These are phyloP conservation scores for Fusarium mundagurra DNA, from an alignment of 2,329 filamentous ascomycete genomes.

Conservation along the genomic window DNA sequence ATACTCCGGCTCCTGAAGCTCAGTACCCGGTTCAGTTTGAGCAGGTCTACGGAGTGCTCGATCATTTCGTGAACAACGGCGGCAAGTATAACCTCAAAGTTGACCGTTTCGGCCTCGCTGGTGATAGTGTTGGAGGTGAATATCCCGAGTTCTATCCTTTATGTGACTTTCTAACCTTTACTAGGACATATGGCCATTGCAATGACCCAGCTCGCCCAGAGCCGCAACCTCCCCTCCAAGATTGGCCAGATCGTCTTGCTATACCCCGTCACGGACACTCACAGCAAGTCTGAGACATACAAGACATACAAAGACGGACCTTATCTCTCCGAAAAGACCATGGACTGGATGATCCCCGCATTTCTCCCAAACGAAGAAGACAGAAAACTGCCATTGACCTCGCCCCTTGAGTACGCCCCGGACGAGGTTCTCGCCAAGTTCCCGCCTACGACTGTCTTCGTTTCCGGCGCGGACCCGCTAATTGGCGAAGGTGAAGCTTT, in stretches of 20 bases:
- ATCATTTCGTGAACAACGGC: slow-evolving; percentile 12
- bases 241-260: slow-evolving; percentile 14
- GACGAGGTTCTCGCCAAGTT: slow-evolving; percentile 18
- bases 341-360: slow-evolving; percentile 30
- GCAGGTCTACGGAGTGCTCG: slow-evolving; percentile 5
- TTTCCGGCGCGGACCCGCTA: slow-evolving; percentile 10
- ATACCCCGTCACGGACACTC: slow-evolving; percentile 24
- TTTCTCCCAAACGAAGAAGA: slow-evolving; percentile 6
- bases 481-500: slow-evolving; percentile 20
- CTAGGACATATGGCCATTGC: slow-evolving; percentile 29
- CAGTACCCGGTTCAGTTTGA: slow-evolving; percentile 27
- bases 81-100: slow-evolving; percentile 4
- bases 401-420: neutral
- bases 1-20: slow-evolving; percentile 21
- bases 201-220: slow-evolving; percentile 11
- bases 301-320: slow-evolving; percentile 18
- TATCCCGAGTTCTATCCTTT: fast-evolving
- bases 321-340: slow-evolving; percentile 23
- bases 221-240: neutral
- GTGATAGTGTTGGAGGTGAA: slow-evolving; percentile 25
- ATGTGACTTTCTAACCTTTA: neutral
- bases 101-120: slow-evolving; percentile 4
- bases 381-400: slow-evolving; percentile 15
- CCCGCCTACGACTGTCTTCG: slow-evolving; percentile 3
- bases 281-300: slow-evolving; percentile 16